Evolutionary conservation across 805 yeast species (phyloP).

Genomic region (Metschnikowia baotianmanensis): DNA sequence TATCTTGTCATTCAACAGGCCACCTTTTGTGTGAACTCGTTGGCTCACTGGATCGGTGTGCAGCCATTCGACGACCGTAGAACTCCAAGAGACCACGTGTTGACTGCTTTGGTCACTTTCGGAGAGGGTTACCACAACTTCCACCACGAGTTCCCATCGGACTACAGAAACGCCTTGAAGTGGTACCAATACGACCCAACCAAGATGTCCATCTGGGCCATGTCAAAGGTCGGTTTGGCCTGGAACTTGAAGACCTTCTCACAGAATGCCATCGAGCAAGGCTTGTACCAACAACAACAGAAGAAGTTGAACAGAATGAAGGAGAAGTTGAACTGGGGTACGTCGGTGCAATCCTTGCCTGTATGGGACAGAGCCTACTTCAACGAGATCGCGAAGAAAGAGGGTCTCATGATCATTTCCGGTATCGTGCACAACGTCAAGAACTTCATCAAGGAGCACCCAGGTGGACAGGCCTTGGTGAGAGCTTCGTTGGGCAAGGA

Average conservation of each 20-base stretch:
- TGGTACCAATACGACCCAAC: constrained; percentile 92
- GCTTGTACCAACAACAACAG: constrained; percentile 78
- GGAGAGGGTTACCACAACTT: constrained; percentile 91
- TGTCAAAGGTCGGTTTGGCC: constrained; percentile 67
- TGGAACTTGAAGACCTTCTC: constrained; percentile 74
- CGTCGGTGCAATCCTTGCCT: constrained; percentile 62
- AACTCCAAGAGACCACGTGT: constrained; percentile 80
- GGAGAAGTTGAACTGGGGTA: constrained; percentile 71
- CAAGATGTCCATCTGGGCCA: constrained; percentile 55
- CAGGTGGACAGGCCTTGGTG: constrained; percentile 78
- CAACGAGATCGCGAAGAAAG: constrained; percentile 46
- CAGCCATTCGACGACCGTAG: constrained; percentile 87
- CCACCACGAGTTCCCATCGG: constrained; percentile 89
- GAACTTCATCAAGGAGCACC: constrained; percentile 68
- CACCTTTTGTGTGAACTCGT: constrained; percentile 80
- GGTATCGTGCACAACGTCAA: constrained; percentile 81
- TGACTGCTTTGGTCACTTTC: constrained; percentile 79
- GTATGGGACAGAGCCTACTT: constrained; percentile 70
- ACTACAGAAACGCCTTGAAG: constrained; percentile 81
- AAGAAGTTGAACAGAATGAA: constrained; percentile 69
- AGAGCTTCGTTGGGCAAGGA: constrained; percentile 75
- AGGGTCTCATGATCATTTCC: constrained; percentile 66
- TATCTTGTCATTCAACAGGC: constrained; percentile 76
- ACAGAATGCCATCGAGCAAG: constrained; percentile 79
- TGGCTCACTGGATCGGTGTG: constrained; percentile 83